Evolutionary conservation across 208 protist species (phyloP).

Genomic region (Zelonia costaricensis): DNA sequence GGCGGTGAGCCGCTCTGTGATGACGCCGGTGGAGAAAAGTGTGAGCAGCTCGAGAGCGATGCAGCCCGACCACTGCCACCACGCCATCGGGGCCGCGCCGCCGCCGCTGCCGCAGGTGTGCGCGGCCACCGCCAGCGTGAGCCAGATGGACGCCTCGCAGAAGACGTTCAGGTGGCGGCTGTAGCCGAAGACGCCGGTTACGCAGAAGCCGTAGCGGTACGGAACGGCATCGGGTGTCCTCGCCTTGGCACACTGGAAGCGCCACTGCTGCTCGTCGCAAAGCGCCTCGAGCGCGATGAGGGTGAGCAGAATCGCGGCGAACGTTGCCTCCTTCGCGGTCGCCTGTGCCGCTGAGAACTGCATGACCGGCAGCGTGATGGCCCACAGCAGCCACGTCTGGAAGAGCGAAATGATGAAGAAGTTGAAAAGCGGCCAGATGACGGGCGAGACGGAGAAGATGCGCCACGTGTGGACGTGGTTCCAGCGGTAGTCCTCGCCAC

Average conservation of each 20-base stretch:
- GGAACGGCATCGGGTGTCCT: not conserved
- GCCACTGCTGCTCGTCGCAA: conserved; percentile 79
- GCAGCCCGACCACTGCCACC: conserved; percentile 55
- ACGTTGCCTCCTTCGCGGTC: conserved; percentile 30
- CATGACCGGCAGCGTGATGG: conserved; percentile 64
- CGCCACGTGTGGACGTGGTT: conserved; percentile 52
- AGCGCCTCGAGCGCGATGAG: conserved; percentile 57
- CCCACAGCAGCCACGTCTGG: conserved; percentile 73
- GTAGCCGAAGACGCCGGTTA: conserved; percentile 76
- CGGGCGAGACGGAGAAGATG: conserved; percentile 20
- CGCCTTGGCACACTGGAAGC: conserved; percentile 58
- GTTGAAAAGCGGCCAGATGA: conserved; percentile 72
- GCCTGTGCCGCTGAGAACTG: conserved; percentile 34
- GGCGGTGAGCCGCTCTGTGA: conserved; percentile 54
- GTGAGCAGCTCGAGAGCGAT: conserved; percentile 42
- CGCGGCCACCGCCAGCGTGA: conserved; percentile 49
- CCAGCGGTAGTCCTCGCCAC: conserved; percentile 83
- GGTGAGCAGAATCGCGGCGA: conserved; percentile 28
- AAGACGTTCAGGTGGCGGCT: conserved; percentile 80
- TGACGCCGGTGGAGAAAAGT: conserved; percentile 47
- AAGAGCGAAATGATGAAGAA: conserved; percentile 67
- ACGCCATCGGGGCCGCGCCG: conserved; percentile 12
- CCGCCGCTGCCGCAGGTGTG: conserved; percentile 17
- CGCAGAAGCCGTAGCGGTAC: conserved; percentile 64
- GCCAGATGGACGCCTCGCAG: conserved; percentile 64